Evolutionary conservation across 2,329 filamentous ascomycete species (phyloP).

Genomic region (Fusarium sulawesiense): DNA sequence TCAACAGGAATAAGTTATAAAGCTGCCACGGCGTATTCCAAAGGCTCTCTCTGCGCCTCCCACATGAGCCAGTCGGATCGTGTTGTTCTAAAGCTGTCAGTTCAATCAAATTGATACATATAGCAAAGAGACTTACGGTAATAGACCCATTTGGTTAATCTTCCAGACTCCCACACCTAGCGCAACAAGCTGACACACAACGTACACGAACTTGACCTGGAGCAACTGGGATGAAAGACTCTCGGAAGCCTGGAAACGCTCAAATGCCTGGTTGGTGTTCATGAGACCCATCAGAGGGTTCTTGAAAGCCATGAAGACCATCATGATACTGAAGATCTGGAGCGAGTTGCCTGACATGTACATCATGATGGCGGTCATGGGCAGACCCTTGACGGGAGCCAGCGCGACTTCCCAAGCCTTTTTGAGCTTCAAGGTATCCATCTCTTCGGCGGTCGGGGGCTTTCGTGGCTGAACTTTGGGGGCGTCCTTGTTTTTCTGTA

Average conservation of each 20-base stretch:
- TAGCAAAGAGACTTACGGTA: slow-evolving; percentile 74
- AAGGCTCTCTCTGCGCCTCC: slow-evolving; percentile 79
- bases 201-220: slow-evolving; percentile 87
- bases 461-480: slow-evolving; percentile 66
- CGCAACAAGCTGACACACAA: slow-evolving; percentile 86
- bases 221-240: slow-evolving; percentile 79
- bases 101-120: not conserved
- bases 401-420: slow-evolving; percentile 99
- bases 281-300: slow-evolving; percentile 88
- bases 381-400: slow-evolving; percentile 90
- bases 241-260: slow-evolving; percentile 83
- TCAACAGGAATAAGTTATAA: slow-evolving; percentile 54
- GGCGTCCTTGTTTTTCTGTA: slow-evolving; percentile 64
- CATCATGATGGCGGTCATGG: slow-evolving; percentile 99
- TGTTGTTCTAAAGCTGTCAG: slow-evolving; percentile 74
- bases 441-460: slow-evolving; percentile 81
- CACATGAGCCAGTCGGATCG: slow-evolving; percentile 97
- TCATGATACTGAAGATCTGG: slow-evolving; percentile 99
- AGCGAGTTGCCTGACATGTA: slow-evolving; percentile 99
- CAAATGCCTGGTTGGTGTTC: slow-evolving; percentile 86
- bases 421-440: slow-evolving; percentile 95
- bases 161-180: slow-evolving; percentile 94
- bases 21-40: slow-evolving; percentile 74
- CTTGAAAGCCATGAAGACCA: slow-evolving; percentile 99
- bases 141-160: slow-evolving; percentile 92